phyloP scores from a whole-genome alignment of 176 grass and related monocot species.

The Thalia dealbata region DNA sequence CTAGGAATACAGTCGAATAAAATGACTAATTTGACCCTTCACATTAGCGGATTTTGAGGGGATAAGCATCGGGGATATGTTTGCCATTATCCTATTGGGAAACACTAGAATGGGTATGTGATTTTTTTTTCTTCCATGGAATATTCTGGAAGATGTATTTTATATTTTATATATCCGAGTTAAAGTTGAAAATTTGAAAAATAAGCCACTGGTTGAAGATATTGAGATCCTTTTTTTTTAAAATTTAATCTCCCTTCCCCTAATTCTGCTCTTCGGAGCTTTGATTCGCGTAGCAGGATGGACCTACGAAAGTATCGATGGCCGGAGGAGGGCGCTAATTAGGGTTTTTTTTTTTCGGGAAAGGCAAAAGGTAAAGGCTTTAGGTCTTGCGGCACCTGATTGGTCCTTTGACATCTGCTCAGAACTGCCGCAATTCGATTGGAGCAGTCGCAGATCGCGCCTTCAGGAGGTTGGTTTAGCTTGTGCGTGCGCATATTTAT shows the following conservation, averaged over 20 bases:
- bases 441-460: conserved; percentile 1
- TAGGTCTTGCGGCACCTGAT: not conserved
- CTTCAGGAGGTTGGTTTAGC: not conserved
- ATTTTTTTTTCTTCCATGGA: too few relatives aligned
- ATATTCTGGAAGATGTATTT: too few relatives aligned
- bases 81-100: too few relatives aligned
- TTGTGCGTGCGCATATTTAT: not conserved
- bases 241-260: not conserved
- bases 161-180: too few relatives aligned
- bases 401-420: not conserved
- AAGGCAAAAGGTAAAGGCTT: not conserved
- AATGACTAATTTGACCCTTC: too few relatives aligned
- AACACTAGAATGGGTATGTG: too few relatives aligned
- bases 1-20: too few relatives aligned
- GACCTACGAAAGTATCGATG: not conserved
- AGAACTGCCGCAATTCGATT: not conserved
- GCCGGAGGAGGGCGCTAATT: not conserved
- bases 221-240: too few relatives aligned
- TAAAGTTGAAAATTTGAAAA: too few relatives aligned
- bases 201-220: too few relatives aligned
- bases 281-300: not conserved
- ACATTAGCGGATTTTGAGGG: too few relatives aligned
- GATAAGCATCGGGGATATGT: too few relatives aligned
- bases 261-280: not conserved
- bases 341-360: not conserved